phyloP scores from a whole-genome alignment of 331 rosid species.

The Rosa hybrid region DNA sequence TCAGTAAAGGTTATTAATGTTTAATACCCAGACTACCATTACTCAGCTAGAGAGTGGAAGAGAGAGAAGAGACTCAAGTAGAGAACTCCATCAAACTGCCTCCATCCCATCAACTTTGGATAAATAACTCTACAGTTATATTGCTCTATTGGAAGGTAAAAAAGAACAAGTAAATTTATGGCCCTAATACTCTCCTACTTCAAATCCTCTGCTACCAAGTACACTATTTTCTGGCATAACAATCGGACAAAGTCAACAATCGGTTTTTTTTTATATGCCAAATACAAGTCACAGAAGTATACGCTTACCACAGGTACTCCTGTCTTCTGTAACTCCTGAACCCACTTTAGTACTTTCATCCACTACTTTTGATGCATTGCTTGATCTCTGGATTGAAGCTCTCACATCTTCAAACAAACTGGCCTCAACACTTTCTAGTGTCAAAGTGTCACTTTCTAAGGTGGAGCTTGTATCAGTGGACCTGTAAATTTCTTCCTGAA shows the following conservation, averaged over 20 bases:
- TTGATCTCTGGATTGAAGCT: conserved; percentile 94
- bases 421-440: conserved; percentile 57
- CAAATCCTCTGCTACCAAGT: neutral
- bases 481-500: conserved; percentile 70
- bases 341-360: conserved; percentile 32
- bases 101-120: neutral
- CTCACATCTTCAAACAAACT: conserved; percentile 83
- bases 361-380: conserved; percentile 33
- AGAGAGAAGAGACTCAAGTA: neutral
- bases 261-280: neutral
- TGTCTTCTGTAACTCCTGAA: conserved; percentile 27
- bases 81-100: neutral
- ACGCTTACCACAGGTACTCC: conserved; percentile 43
- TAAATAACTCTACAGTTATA: neutral
- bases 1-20: neutral
- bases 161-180: neutral
- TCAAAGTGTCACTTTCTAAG: conserved; percentile 68
- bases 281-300: conserved; percentile 1
- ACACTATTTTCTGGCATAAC: neutral
- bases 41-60: neutral
- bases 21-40: neutral
- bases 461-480: conserved; percentile 84
- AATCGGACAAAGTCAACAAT: neutral
- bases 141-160: too few species aligned
- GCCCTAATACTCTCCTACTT: neutral